phyloP scores from a whole-genome alignment of 352 stramenopile genomes.

The Phytopythium delawarense region DNA sequence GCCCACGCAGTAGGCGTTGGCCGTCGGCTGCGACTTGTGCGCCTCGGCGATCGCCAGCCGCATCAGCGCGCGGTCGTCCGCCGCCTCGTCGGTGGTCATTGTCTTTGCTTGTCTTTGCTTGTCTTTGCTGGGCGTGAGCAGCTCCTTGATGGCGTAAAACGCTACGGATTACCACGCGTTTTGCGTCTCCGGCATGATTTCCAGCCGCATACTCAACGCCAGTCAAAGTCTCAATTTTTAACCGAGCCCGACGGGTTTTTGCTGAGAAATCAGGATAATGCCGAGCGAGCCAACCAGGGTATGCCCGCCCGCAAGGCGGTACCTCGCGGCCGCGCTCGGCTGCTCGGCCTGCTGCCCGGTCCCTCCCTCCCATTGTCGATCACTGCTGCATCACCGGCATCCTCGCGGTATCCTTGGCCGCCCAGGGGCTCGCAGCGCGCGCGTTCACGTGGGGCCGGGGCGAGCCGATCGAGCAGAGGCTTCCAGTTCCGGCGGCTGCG shows the following conservation, averaged over 20 bases:
- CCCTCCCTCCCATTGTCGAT: background rate
- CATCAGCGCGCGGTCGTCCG: conserved; percentile 40
- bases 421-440: background rate
- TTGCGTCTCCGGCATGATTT: too few relatives aligned
- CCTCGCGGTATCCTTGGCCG: background rate
- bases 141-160: too few relatives aligned
- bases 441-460: background rate
- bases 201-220: too few relatives aligned
- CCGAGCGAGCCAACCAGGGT: too few relatives aligned
- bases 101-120: too few relatives aligned
- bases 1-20: conserved; percentile 80
- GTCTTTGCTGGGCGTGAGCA: too few relatives aligned
- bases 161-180: too few relatives aligned
- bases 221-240: too few relatives aligned
- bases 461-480: background rate
- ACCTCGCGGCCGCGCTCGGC: too few relatives aligned
- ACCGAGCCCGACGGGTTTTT: too few relatives aligned
- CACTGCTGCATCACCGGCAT: background rate
- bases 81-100: background rate
- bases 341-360: background rate
- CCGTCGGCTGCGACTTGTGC: conserved; percentile 62
- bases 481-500: background rate
- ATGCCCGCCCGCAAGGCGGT: too few relatives aligned
- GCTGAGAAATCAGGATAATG: too few relatives aligned
- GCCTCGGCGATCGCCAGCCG: conserved; percentile 74